Conservation (phyloP, 495 filamentous ascomycete species). For the Hypoxylon lenormandii region DNA sequence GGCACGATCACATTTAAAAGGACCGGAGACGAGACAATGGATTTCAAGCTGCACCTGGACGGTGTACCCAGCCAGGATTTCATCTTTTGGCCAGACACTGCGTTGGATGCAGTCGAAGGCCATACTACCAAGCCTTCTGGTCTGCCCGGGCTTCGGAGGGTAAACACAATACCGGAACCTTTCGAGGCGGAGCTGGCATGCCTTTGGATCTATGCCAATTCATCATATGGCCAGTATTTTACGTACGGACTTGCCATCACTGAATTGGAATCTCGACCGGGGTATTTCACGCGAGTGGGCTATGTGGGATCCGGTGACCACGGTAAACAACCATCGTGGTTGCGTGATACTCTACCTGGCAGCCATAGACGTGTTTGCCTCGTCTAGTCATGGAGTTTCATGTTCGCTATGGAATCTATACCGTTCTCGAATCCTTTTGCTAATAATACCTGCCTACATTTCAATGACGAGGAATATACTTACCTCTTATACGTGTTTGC, state of each 20-base stretch:
- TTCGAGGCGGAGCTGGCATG: not conserved
- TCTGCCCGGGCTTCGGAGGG: not conserved
- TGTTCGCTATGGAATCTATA: too few species aligned
- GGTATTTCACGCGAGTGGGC: not conserved
- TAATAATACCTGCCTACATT: too few species aligned
- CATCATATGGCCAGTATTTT: not conserved
- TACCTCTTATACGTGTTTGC: too few species aligned
- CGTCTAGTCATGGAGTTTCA: not conserved
- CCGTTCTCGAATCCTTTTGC: too few species aligned
- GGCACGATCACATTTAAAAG: not conserved
- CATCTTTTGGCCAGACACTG: not conserved
- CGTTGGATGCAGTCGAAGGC: not conserved
- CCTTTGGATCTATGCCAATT: not conserved
- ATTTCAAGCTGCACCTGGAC: not conserved
- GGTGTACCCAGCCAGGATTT: not conserved
- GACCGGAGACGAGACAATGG: not conserved
- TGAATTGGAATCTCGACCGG: not conserved
- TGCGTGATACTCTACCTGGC: not conserved
- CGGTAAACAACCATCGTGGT: not conserved
- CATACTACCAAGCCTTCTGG: not conserved
- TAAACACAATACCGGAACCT: not conserved
- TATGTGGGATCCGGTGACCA: not conserved
- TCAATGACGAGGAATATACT: too few species aligned
- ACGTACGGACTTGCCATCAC: not conserved
- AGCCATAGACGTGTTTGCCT: not conserved